Base-by-base conservation (phyloP, 1,139 yeast genomes). In the Scheffersomyces insectosa region DNA sequence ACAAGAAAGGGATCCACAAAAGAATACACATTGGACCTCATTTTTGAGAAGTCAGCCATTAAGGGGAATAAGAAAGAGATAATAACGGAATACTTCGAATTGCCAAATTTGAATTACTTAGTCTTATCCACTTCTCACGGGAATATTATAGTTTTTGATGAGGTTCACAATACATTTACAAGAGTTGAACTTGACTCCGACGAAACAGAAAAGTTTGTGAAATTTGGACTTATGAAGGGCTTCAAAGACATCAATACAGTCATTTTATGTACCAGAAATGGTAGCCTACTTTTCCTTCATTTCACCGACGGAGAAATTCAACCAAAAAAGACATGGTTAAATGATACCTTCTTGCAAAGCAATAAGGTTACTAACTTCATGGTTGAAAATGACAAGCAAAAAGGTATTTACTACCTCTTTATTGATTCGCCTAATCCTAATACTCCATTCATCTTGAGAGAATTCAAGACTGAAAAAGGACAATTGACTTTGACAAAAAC, bases 351-450 rank as follows among this genome's bases (percentile, higher is more conserved):
- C 20, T 51, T 60, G 23, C 48, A 47, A 5, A 50, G 49, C 1
- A 68, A 75, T n/a, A 84, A 83, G 52, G 67, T 82, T 8, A 75
- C 82, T 10, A 85, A 83, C 50, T 65, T 82, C 4, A 60, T 85
- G 36, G 60, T 75, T 0, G 56, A 66, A 31, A 45, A 49, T 11
- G 56, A 57, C 33, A 16, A 38, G 3, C 40, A 52, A 8, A 56
- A 56, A 0, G 54, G 60, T 5, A 48, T 55, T 9, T 57, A 65
- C 28, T 70, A 71, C 36, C 42, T 81, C 0, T 60, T 85, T 12
- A 59, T 78, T 4, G 93, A 85, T 49, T 80, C 89, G 10, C 90
- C 95, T 34, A 83, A 85, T 52, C 85, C 88, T 0, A 70, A 65
- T 5, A 80, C 79, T 38, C 79, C 82, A 1, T 72, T 85, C 33